Base-by-base conservation (phyloP, 1,284 basidiomycete genomes). In the Trichosporon coremiiforme region DNA sequence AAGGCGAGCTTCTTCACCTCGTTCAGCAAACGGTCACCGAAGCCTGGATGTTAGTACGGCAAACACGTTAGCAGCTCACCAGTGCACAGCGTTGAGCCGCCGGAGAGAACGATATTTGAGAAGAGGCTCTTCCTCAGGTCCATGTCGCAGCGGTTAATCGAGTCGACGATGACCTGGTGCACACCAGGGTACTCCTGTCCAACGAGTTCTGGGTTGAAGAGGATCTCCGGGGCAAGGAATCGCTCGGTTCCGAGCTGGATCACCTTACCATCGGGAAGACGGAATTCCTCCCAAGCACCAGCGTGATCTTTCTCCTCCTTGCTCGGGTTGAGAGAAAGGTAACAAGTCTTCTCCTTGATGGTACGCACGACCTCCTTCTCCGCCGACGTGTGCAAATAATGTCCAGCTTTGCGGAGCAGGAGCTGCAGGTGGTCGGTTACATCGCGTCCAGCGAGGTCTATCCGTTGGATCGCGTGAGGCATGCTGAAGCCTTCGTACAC, bases 401-500 rank as follows among this genome's bases (percentile, higher is more conserved):
- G 93, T 0, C 97, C 97, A 0, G 93, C 89, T 83, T 98, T 98
- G 68, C 97, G 91, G 17, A 99, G 87, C 36, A 98, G 88, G 4
- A 97, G 85, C 81, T 99, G 97, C 41, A 99, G 88, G 78, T 98
- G 90, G 78, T 99, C 95, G 25, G 97, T 99, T 55, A 99, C 93
- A 80, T 98, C 95, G 81, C 95, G 87, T 76, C 97, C 97, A 25
- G 97, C 97, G 6, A 99, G 89, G 82, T 99, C 97, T 69, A 98
- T 91, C 78, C 97, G 86, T 67, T 95, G 90, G 75, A 99, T 96
- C 45, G 97, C 96, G 80, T 99, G 94, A 45, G 96, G 95, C 93
- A 99, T 98, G 9, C 94, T 95, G 85, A 99, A 99, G 0, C 97
- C 97, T 82, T 99, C 97, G 79, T 97, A 99, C 10, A 99, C 97